Evolutionary conservation across 1,139 yeast species (phyloP).

Genomic region (Hemisphaericaspora xylofermentans): DNA sequence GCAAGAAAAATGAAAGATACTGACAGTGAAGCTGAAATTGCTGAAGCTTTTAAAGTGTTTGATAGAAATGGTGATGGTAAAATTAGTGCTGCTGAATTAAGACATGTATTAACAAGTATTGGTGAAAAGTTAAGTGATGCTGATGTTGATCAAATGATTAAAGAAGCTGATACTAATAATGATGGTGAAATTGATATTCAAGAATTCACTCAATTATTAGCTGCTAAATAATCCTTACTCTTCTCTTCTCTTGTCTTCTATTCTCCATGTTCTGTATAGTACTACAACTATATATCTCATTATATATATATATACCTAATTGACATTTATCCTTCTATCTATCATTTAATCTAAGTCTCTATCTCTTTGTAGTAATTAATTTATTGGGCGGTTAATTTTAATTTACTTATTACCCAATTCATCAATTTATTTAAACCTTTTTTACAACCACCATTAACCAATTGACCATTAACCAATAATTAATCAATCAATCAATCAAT

Average conservation of each 20-base stretch:
- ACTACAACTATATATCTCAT: conserved; percentile 1
- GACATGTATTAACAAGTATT: conserved; percentile 93
- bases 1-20: conserved; percentile 96
- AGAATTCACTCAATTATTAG: conserved; percentile 83
- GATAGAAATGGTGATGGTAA: conserved; percentile 94
- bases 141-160: conserved; percentile 94
- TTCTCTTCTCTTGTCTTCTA: background rate
- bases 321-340: conserved; percentile 8
- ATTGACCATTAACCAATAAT: too few species aligned
- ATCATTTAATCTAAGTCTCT: too few species aligned
- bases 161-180: conserved; percentile 93
- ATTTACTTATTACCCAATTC: too few species aligned
- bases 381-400: too few species aligned
- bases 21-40: conserved; percentile 93
- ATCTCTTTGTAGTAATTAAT: too few species aligned
- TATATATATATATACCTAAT: too few species aligned
- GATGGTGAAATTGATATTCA: conserved; percentile 96
- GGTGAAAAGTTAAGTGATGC: conserved; percentile 95
- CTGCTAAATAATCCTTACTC: conserved; percentile 35
- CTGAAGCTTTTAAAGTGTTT: conserved; percentile 96
- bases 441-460: too few species aligned
- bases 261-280: background rate
- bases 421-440: too few species aligned
- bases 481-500: too few species aligned
- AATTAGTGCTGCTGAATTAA: conserved; percentile 92